Percentiles rank a stretch among this genome's conserved stretches.
Evolutionary conservation across 2,329 filamentous ascomycete genomes (phyloP).

Genomic region (Ilyonectria mors-panacis): DNA sequence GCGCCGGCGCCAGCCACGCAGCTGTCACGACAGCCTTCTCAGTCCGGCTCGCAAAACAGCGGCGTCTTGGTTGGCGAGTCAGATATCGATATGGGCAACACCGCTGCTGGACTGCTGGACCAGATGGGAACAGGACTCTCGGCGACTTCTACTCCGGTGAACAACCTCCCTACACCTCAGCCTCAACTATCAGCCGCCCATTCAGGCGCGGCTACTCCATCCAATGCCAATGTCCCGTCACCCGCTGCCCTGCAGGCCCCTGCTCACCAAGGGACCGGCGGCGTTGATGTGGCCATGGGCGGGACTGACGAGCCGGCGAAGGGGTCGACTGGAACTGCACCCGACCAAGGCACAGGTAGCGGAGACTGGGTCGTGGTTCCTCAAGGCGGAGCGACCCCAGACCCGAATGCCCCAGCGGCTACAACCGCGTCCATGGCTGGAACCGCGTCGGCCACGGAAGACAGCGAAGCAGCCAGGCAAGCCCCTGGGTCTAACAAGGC

Average conservation of each 20-base stretch:
- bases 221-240: conserved; percentile 62
- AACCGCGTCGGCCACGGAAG: conserved; percentile 48
- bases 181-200: conserved; percentile 69
- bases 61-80: conserved; percentile 71
- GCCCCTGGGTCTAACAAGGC: conserved; percentile 35
- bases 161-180: conserved; percentile 74
- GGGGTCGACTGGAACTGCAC: conserved; percentile 57
- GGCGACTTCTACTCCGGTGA: conserved; percentile 71
- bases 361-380: conserved; percentile 85
- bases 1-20: conserved; percentile 50
- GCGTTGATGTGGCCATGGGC: conserved; percentile 65
- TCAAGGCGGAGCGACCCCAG: conserved; percentile 68
- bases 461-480: conserved; percentile 42
- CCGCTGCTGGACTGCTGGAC: conserved; percentile 75
- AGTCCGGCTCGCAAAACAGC: conserved; percentile 69
- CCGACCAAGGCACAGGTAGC: conserved; percentile 65
- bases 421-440: conserved; percentile 31
- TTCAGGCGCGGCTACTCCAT: conserved; percentile 72
- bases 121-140: conserved; percentile 77
- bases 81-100: conserved; percentile 76
- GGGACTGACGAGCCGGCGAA: conserved; percentile 61
- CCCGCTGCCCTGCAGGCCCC: conserved; percentile 55
- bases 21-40: conserved; percentile 69
- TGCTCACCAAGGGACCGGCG: conserved; percentile 35
- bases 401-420: conserved; percentile 47